These are phyloP conservation scores for Yamadazyma friedrichii DNA, from an alignment of 1,139 yeast species.

Conservation along the genomic window DNA sequence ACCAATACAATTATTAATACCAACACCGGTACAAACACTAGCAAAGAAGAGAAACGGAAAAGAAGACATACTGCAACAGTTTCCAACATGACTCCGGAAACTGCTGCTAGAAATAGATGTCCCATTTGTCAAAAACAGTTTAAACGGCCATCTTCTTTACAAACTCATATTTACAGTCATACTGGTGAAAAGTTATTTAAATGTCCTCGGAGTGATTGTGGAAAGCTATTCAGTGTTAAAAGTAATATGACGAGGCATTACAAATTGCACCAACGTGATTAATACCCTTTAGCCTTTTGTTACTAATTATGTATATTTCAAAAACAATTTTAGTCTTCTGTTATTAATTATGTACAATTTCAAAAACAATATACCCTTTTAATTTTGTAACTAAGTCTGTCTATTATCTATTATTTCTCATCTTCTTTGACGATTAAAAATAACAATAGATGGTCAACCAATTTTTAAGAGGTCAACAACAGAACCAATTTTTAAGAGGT, in stretches of 20 bases:
- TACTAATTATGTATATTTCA: too few species aligned
- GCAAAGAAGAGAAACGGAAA: constrained; percentile 9
- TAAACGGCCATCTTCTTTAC: constrained; percentile 77
- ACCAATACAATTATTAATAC: background rate
- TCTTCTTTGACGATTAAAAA: too few species aligned
- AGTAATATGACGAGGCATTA: constrained; percentile 80
- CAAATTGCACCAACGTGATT: constrained; percentile 55
- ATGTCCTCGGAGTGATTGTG: constrained; percentile 69
- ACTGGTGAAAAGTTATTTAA: constrained; percentile 82
- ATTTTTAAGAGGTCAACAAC: too few species aligned
- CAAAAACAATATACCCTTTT: too few species aligned
- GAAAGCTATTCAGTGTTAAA: constrained; percentile 70
- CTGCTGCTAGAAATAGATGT: constrained; percentile 48
- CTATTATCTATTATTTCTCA: too few species aligned
- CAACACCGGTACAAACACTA: background rate
- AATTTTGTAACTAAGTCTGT: too few species aligned
- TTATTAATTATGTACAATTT: too few species aligned
- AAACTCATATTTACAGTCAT: constrained; percentile 79
- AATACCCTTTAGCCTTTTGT: background rate
- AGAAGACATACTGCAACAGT: constrained; percentile 20
- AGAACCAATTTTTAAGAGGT: too few species aligned
- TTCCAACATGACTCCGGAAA: constrained; percentile 32
- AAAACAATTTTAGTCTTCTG: too few species aligned
- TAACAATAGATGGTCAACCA: too few species aligned
- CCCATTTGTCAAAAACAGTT: constrained; percentile 72